These are phyloP conservation scores for Mycena chlorophos DNA, from an alignment of 768 basidiomycete species.

Conservation along the genomic window DNA sequence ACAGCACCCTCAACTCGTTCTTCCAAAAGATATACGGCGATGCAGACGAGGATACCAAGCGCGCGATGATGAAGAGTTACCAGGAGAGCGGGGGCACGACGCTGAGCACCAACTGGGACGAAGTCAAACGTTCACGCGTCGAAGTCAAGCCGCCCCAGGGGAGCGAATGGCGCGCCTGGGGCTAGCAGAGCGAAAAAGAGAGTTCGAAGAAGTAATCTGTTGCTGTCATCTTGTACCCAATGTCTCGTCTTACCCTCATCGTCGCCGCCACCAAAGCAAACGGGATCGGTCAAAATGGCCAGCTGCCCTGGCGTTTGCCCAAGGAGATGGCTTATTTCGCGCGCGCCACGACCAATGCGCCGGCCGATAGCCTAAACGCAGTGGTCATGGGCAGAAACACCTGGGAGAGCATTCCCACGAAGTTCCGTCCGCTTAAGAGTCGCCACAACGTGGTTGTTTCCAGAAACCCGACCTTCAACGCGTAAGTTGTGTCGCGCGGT, in stretches of 20 bases:
- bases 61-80: slow-evolving; percentile 99
- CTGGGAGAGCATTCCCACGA: slow-evolving; percentile 93
- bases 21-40: slow-evolving; percentile 90
- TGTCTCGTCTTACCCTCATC: slow-evolving; percentile 82
- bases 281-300: slow-evolving; percentile 79
- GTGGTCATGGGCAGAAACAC: slow-evolving; percentile 96
- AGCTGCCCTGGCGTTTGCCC: slow-evolving; percentile 86
- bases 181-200: no score
- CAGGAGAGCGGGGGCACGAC: slow-evolving; percentile 93
- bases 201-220: slow-evolving; percentile 1
- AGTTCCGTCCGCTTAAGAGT: slow-evolving; percentile 75
- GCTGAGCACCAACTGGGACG: slow-evolving; percentile 94
- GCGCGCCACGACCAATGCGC: slow-evolving; percentile 66
- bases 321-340: slow-evolving; percentile 93
- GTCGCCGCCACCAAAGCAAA: slow-evolving; percentile 87
- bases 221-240: slow-evolving; percentile 26
- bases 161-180: slow-evolving; percentile 83
- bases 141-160: slow-evolving; percentile 84
- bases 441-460: slow-evolving; percentile 80
- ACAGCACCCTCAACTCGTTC: slow-evolving; percentile 80
- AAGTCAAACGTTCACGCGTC: slow-evolving; percentile 69
- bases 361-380: slow-evolving; percentile 59
- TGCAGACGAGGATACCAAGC: slow-evolving; percentile 87
- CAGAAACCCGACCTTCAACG: slow-evolving; percentile 53
- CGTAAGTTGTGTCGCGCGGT: slow-evolving; percentile 47